Percentiles rank a stretch among this genome's conserved stretches.
Evolutionary conservation across 2,329 filamentous ascomycete species (phyloP).

Genomic region (Stagonosporopsis cucurbitacearum): DNA sequence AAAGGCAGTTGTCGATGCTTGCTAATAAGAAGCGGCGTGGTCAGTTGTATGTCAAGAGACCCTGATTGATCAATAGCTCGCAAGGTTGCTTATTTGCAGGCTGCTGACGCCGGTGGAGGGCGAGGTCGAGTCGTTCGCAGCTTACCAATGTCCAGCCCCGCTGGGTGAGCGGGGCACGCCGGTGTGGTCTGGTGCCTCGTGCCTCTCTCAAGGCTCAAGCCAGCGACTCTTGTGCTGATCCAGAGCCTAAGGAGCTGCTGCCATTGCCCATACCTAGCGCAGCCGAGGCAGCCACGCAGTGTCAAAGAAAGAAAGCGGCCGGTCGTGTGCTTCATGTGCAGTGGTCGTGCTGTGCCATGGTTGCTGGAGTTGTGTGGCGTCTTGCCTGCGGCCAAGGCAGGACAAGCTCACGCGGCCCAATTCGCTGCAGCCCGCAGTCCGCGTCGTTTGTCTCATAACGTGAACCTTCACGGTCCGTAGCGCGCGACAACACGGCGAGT

Average conservation of each 20-base stretch:
- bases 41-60: background rate
- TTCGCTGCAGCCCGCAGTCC: slow-evolving; percentile 15
- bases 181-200: slow-evolving; percentile 6
- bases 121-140: slow-evolving; percentile 1
- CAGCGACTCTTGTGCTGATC: slow-evolving; percentile 8
- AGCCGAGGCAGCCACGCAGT: slow-evolving; percentile 4
- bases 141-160: slow-evolving; percentile 12
- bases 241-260: background rate
- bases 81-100: background rate
- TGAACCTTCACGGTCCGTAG: slow-evolving; percentile 15
- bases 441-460: slow-evolving; percentile 17
- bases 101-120: background rate
- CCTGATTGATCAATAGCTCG: background rate
- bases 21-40: background rate
- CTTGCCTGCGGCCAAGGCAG: slow-evolving; percentile 18
- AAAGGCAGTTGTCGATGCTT: background rate
- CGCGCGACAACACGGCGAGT: slow-evolving; percentile 11
- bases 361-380: slow-evolving; percentile 15
- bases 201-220: no score
- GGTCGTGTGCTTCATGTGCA: slow-evolving; percentile 7
- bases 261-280: background rate
- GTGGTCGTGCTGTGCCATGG: slow-evolving; percentile 2
- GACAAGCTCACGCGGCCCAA: slow-evolving; percentile 13
- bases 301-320: background rate
- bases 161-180: slow-evolving; percentile 9